These are phyloP conservation scores for Cordyceps cateniannulata DNA, from an alignment of 2,329 filamentous ascomycete genomes.

Conservation along the genomic window DNA sequence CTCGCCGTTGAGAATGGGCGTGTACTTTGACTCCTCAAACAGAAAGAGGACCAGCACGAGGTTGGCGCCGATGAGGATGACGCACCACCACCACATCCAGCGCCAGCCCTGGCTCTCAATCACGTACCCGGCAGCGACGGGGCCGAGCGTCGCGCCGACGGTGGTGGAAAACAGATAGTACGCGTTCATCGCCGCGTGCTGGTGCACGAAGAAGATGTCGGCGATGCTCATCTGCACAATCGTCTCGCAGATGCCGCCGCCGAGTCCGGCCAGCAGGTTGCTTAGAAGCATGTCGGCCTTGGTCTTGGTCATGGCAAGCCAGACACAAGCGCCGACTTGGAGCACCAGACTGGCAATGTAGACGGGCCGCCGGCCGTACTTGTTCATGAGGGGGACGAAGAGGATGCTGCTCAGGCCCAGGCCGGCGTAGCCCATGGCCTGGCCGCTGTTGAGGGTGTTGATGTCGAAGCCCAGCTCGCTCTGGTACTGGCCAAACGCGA, in stretches of 20 bases:
- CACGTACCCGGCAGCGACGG: slow-evolving; percentile 33
- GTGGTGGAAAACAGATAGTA: slow-evolving; percentile 26
- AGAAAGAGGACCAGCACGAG: slow-evolving; percentile 34
- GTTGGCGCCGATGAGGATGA: slow-evolving; percentile 31
- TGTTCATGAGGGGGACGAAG: slow-evolving; percentile 38
- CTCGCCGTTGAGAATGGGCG: background rate
- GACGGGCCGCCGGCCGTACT: slow-evolving; percentile 38
- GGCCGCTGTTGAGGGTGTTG: slow-evolving; percentile 35
- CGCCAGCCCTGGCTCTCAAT: slow-evolving; percentile 34
- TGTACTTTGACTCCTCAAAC: slow-evolving; percentile 33
- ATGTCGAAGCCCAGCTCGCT: slow-evolving; percentile 35
- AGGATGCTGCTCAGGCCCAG: slow-evolving; percentile 35
- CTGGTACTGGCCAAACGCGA: slow-evolving; percentile 34
- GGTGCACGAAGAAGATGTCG: slow-evolving; percentile 42
- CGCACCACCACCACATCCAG: slow-evolving; percentile 43
- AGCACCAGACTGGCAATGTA: slow-evolving; percentile 35
- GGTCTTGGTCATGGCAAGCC: slow-evolving; percentile 35
- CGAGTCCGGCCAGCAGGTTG: slow-evolving; percentile 36
- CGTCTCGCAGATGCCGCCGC: slow-evolving; percentile 36
- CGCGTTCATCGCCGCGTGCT: slow-evolving; percentile 39
- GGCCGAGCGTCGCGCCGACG: slow-evolving; percentile 26
- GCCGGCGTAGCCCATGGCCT: slow-evolving; percentile 35
- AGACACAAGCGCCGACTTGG: slow-evolving; percentile 28
- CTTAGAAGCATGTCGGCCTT: slow-evolving; percentile 34
- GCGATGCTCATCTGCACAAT: slow-evolving; percentile 41